Evolutionary conservation across 495 filamentous ascomycete species (phyloP).

Genomic region (Hyaloscypha finlandica): DNA sequence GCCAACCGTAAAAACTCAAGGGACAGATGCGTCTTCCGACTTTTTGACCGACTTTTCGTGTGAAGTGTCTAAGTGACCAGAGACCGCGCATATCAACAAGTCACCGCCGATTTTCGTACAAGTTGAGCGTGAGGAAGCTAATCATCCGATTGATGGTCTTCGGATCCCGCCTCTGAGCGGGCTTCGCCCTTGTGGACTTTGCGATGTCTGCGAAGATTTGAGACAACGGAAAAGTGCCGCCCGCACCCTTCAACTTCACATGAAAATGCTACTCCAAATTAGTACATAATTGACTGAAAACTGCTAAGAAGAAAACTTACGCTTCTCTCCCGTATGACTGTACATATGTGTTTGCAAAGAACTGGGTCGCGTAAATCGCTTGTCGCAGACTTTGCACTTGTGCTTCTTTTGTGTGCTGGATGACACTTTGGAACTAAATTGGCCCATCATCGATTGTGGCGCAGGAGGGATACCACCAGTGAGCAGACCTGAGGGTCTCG

Average conservation of each 20-base stretch:
- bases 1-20: constrained; percentile 20
- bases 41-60: constrained; percentile 16
- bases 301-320: constrained; percentile 58
- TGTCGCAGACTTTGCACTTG: constrained; percentile 99
- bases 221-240: constrained; percentile 96
- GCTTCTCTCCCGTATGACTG: constrained; percentile 98
- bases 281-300: constrained; percentile 1
- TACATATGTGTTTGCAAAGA: constrained; percentile 99
- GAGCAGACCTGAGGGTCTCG: constrained; percentile 72
- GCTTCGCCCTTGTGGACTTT: constrained; percentile 93
- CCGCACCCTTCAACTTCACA: constrained; percentile 96
- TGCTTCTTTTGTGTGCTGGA: constrained; percentile 99
- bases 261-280: constrained; percentile 66
- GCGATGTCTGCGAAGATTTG: constrained; percentile 90
- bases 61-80: constrained; percentile 11
- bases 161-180: constrained; percentile 43
- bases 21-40: constrained; percentile 1
- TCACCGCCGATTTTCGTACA: background rate
- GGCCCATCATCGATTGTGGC: constrained; percentile 97
- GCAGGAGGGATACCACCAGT: constrained; percentile 71
- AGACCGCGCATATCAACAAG: constrained; percentile 11
- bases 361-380: constrained; percentile 95
- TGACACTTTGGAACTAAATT: constrained; percentile 96
- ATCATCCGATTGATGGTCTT: constrained; percentile 36
- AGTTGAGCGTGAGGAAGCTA: constrained; percentile 1